Evolutionary conservation across 441 rosid genomes (phyloP).

Genomic region (Brassica balearica): DNA sequence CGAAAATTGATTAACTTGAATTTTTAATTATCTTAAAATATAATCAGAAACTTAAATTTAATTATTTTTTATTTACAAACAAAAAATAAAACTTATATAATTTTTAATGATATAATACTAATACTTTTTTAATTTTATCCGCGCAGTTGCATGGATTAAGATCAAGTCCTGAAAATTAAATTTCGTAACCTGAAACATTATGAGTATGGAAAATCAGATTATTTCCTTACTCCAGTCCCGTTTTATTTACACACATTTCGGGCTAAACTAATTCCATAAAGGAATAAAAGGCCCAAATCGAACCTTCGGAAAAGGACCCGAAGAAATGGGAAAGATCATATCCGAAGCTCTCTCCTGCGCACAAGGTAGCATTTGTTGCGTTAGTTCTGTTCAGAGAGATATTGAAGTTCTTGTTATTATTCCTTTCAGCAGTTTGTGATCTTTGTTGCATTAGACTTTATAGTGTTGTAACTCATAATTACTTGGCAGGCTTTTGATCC

Average conservation of each 20-base stretch:
- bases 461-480: neutral
- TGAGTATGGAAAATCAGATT: neutral
- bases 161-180: too few species aligned
- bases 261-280: neutral
- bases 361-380: too few species aligned
- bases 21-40: too few species aligned
- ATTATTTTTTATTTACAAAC: too few species aligned
- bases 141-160: too few species aligned
- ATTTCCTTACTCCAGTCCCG: neutral
- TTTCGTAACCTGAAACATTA: neutral
- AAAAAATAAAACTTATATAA: too few species aligned
- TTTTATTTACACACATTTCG: neutral
- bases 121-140: too few species aligned
- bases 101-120: too few species aligned
- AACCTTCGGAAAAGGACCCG: neutral
- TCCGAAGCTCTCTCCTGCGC: conserved; percentile 9
- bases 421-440: neutral
- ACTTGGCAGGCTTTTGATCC: too few species aligned
- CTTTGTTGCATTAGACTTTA: neutral
- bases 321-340: neutral
- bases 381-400: neutral
- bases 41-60: too few species aligned
- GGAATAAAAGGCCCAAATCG: neutral
- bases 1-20: too few species aligned
- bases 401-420: neutral